Evolutionary conservation across 352 stramenopile species (phyloP).

Genomic region (Pythium biforme): DNA sequence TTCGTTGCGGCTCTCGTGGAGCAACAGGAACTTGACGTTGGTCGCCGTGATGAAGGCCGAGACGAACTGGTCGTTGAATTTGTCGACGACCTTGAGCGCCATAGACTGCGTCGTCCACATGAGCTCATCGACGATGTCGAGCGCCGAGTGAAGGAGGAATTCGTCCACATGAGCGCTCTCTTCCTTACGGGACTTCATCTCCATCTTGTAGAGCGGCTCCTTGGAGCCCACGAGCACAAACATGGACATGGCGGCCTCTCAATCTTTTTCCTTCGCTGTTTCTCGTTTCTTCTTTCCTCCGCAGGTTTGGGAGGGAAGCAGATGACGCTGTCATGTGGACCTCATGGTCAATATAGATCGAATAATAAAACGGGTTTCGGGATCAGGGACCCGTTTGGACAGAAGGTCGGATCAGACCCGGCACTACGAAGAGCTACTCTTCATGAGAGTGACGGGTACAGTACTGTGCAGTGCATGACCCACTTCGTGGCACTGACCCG

Average conservation of each 20-base stretch:
- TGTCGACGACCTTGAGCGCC: conserved; percentile 91
- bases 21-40: conserved; percentile 95
- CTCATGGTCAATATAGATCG: conserved; percentile 3
- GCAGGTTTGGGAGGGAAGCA: not conserved
- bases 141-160: conserved; percentile 97
- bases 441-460: conserved; percentile 3
- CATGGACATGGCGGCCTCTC: conserved; percentile 75
- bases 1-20: conserved; percentile 94
- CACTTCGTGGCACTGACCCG: conserved; percentile 5
- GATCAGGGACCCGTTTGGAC: not conserved
- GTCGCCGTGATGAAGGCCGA: conserved; percentile 95
- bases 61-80: conserved; percentile 98
- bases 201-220: conserved; percentile 87
- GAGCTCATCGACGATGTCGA: conserved; percentile 96
- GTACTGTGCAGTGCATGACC: not conserved
- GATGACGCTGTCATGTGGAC: not conserved
- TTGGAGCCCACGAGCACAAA: conserved; percentile 86
- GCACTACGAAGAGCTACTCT: not conserved
- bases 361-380: not conserved
- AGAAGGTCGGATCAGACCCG: not conserved
- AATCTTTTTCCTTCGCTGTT: too few species aligned
- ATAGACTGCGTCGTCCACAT: conserved; percentile 94
- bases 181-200: conserved; percentile 78
- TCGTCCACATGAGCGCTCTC: conserved; percentile 94
- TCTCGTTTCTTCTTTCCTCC: not conserved